Base-by-base conservation (phyloP, 2,329 filamentous ascomycete species). In the Phialophora macrospora region DNA sequence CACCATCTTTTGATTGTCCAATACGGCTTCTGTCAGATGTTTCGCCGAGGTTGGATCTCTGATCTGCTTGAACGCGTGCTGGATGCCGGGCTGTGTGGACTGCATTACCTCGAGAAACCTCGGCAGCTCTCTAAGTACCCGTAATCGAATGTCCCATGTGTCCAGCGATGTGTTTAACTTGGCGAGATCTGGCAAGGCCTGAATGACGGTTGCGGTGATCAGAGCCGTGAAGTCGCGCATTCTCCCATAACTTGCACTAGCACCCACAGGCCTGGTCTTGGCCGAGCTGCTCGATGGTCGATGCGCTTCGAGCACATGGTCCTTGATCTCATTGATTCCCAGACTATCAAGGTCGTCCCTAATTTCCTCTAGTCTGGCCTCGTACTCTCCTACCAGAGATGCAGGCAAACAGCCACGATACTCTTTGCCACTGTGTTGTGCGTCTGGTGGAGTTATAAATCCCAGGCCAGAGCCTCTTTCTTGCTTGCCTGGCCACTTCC, bases 201-300 rank as follows among this genome's bases (percentile, higher is more conserved):
- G 91, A n/a, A 99, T 80, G 20, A 97, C 90, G 38, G 94, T 96
- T 30, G 93, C 91, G 0, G 95, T 97, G 63, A 98, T 86, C 55
- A 98, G 85, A 26, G 94, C 92, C 8, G 92, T 93, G 73, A 97
- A 87, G 76, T 98, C 95, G 72, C 95, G 93, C 82, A 98, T 87
- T 67, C 85, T 88, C 68, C 85, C 86, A 77, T 91, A 91, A 49
- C 81, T 77, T 62, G 78, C 74, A 61, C 76, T 74, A 71, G 80
- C 71, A 74, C 81, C 74, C 75, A 77, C 72, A 76, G 60, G n/a
- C 28, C 22, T 70, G 11, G 79, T 76, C 20, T 76, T 80, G 1
- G 86, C 80, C 76, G 75, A 54, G 77, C 78, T 54, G 74, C 77
- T 62, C 63, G 73, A 80, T 73, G 68, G 82, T 76, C 55, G 57